Base-by-base conservation (phyloP, 2,329 filamentous ascomycete genomes). In the Calonectria pseudoreteaudii region DNA sequence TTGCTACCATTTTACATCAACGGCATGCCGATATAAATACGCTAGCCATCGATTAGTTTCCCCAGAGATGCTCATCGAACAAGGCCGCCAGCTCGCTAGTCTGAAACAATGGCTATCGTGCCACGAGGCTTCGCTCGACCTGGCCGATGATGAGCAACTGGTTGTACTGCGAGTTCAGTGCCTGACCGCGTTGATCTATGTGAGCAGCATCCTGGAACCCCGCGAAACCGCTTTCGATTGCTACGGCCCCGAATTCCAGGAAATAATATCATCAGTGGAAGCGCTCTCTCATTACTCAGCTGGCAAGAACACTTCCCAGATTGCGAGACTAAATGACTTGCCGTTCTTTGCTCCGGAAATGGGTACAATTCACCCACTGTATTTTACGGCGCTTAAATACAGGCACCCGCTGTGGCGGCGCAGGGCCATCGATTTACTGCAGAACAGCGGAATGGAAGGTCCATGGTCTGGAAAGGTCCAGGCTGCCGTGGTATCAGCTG, bases 51-150 rank as follows among this genome's bases (percentile, higher is more conserved):
- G 76, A 13, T 2, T 58, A 0, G 64, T 72, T 3, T 76, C 77
- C 2, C 73, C 77, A 1, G 71, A 77, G 1, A 20, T 79, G 8
- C 77, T 79, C n/a, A 77, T 79, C 2, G 76, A 79, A 5, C 77
- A 78, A 30, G 77, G 77, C 13, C 76, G 71, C 5, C 76, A 77
- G 11, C 73, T 79, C 2, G 44, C 66, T 1, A 71, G 36, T 18
- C 8, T 79, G 11, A 77, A 73, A 9, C 76, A 76, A 28, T 79
- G 77, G 77, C 36, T 79, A 0, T 68, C 74, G 4, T 16, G 3
- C 1, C 75, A 79, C 16, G 20, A 50, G 7, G 8, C 60, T 0
- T 16, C 23, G 0, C 26, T 16, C 3, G 1, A 38, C 3, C 8
- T 26, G 2, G n/a, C 18, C 20, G 18, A 68, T 0, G 58, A 74